A percentile compares a stretch with the other conserved stretches of the same genome.
Conservation (phyloP, 1,284 basidiomycete genomes). For the Puccinia polysora region DNA sequence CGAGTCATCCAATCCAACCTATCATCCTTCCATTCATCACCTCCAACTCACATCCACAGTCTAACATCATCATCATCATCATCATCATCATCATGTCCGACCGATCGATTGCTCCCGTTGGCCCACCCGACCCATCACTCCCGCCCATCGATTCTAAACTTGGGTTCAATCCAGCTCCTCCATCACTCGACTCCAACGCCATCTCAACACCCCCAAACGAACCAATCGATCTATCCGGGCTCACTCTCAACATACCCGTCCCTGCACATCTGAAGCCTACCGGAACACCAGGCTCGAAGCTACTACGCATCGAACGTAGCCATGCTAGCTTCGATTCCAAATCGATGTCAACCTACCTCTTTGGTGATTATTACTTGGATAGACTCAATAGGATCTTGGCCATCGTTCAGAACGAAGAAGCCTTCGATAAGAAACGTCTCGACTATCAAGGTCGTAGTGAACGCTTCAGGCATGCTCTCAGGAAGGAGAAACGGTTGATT, state of each 20-base stretch:
- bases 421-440: slow-evolving; percentile 50
- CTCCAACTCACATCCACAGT: too few relatives aligned
- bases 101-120: slow-evolving; percentile 15
- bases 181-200: neutral
- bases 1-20: too few relatives aligned
- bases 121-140: slow-evolving; percentile 26
- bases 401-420: slow-evolving; percentile 48
- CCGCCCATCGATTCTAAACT: slow-evolving; percentile 18
- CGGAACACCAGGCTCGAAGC: slow-evolving; percentile 48
- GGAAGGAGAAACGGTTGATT: slow-evolving; percentile 53
- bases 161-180: slow-evolving; percentile 11
- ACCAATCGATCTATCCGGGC: slow-evolving; percentile 14
- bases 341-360: slow-evolving; percentile 49
- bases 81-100: slow-evolving; percentile 32
- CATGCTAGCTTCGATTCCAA: slow-evolving; percentile 50
- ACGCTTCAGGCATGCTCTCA: slow-evolving; percentile 50
- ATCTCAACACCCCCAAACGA: slow-evolving; percentile 6
- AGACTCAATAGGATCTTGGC: slow-evolving; percentile 47
- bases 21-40: too few relatives aligned
- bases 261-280: slow-evolving; percentile 50
- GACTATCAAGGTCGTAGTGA: slow-evolving; percentile 50
- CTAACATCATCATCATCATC: too few relatives aligned
- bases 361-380: slow-evolving; percentile 49
- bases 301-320: slow-evolving; percentile 49
- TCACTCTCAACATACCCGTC: slow-evolving; percentile 39